Conservation (phyloP, 2,329 filamentous ascomycete genomes). For the Colletotrichum chrysophilum region DNA sequence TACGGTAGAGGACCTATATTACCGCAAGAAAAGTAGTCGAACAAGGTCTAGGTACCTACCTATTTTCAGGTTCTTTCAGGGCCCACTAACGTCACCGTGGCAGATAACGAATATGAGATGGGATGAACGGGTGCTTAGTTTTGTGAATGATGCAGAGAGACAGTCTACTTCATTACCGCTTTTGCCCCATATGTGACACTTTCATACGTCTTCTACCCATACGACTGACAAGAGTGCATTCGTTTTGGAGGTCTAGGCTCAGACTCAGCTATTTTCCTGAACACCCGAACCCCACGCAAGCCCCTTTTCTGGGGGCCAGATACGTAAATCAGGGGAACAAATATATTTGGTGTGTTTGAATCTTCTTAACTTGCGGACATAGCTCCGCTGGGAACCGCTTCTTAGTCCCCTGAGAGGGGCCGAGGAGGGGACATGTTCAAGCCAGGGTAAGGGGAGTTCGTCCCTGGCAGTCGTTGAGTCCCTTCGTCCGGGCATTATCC, state of each 20-base stretch:
- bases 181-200: neutral
- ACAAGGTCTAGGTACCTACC: too few relatives aligned
- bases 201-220: rapidly evolving
- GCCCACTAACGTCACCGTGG: rapidly evolving
- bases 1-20: too few relatives aligned
- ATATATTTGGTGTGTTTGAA: neutral
- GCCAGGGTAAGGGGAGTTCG: neutral
- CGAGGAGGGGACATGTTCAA: neutral
- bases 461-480: neutral
- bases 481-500: neutral
- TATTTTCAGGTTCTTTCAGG: neutral
- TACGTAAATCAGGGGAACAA: neutral
- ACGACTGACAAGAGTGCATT: rapidly evolving
- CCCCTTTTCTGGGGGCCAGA: neutral
- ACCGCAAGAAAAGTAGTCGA: too few relatives aligned
- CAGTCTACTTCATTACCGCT: rapidly evolving
- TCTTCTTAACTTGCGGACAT: neutral
- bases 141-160: rapidly evolving
- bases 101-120: neutral
- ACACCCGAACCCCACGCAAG: neutral
- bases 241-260: neutral
- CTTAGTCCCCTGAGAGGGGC: neutral
- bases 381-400: neutral
- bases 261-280: neutral
- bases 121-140: neutral